Conservation (phyloP, 495 filamentous ascomycete genomes). For the Poronia punctata region DNA sequence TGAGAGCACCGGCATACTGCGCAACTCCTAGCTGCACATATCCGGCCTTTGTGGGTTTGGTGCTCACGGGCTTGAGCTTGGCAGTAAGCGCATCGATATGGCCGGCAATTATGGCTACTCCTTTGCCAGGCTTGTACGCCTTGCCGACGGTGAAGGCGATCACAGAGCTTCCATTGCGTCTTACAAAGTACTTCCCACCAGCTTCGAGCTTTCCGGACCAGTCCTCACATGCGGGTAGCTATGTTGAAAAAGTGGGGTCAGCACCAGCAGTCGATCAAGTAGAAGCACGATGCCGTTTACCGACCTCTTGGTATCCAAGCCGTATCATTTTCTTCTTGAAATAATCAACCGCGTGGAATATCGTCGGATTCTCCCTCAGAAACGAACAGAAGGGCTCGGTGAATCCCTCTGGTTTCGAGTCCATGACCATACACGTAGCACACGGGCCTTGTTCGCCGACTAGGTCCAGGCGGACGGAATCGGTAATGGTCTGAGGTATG, state of each 20-base stretch:
- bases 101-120: constrained; percentile 70
- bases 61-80: constrained; percentile 81
- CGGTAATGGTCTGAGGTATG: constrained; percentile 13
- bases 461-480: constrained; percentile 7
- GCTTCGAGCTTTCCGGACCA: constrained; percentile 70
- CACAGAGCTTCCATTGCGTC: constrained; percentile 77
- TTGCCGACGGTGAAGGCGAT: constrained; percentile 84
- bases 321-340: constrained; percentile 64
- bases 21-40: constrained; percentile 89
- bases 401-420: constrained; percentile 53
- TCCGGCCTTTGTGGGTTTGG: constrained; percentile 69
- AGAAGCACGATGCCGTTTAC: constrained; percentile 11
- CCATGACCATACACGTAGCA: constrained; percentile 23
- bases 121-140: constrained; percentile 79
- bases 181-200: constrained; percentile 83
- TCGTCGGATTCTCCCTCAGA: constrained; percentile 81
- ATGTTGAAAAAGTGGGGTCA: constrained; percentile 6
- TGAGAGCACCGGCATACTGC: constrained; percentile 82
- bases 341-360: constrained; percentile 78
- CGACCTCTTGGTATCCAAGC: constrained; percentile 61
- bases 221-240: constrained; percentile 68
- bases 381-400: constrained; percentile 83
- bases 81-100: constrained; percentile 91
- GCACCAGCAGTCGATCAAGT: background rate
- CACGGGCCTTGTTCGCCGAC: constrained; percentile 11